Conservation (phyloP, 1,139 yeast species). For the Protomyces macrosporus region DNA sequence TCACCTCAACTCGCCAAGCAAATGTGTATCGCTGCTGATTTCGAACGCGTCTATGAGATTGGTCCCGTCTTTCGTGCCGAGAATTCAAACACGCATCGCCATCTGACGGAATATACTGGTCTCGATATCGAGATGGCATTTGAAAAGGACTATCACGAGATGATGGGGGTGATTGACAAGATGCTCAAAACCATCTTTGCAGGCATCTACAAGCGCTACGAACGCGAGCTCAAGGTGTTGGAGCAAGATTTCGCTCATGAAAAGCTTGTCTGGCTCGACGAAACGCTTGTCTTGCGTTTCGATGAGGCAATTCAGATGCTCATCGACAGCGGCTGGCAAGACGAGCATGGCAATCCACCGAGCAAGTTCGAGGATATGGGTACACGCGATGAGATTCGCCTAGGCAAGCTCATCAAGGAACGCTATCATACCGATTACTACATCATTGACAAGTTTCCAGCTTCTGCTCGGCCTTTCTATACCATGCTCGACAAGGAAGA, state of each 20-base stretch:
- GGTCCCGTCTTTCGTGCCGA: constrained; percentile 99
- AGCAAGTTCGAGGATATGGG: constrained; percentile 52
- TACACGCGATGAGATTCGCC: constrained; percentile 87
- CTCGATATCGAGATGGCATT: constrained; percentile 97
- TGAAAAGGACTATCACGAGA: constrained; percentile 97
- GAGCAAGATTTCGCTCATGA: constrained; percentile 87
- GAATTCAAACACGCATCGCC: constrained; percentile 97
- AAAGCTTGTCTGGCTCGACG: constrained; percentile 86
- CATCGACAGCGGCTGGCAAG: constrained; percentile 57
- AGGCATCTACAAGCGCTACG: constrained; percentile 72
- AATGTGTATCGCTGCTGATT: constrained; percentile 95
- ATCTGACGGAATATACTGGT: constrained; percentile 97
- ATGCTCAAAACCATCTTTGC: constrained; percentile 83
- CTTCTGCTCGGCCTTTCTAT: constrained; percentile 93
- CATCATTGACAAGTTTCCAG: constrained; percentile 95
- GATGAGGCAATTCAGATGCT: constrained; percentile 85
- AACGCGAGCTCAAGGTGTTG: constrained; percentile 77
- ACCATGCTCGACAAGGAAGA: constrained; percentile 97
- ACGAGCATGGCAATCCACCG: constrained; percentile 39
- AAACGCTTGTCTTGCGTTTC: constrained; percentile 76
- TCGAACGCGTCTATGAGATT: constrained; percentile 89
- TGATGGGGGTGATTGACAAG: constrained; percentile 72
- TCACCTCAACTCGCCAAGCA: constrained; percentile 97
- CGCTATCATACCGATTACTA: constrained; percentile 95
- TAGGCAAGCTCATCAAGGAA: constrained; percentile 87